A percentile compares a stretch with the other conserved stretches of the same genome.
phyloP scores from a whole-genome alignment of 176 grass and related monocot species.

The Coix lacrymajobi region DNA sequence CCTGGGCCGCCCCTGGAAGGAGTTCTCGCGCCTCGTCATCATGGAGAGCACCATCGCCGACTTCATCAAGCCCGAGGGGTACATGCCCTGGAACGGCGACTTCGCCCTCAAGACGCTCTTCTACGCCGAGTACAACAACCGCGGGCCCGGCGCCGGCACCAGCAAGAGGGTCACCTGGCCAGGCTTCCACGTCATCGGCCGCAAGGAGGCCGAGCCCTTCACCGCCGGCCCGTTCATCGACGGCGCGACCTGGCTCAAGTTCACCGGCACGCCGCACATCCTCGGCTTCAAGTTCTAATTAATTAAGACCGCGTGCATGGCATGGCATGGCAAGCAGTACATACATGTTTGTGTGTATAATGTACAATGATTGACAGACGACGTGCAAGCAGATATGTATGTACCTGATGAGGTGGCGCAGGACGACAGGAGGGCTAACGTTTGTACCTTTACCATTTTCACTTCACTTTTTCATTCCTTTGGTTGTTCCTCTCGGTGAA shows the following conservation, averaged over 20 bases:
- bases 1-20: conserved; percentile 73
- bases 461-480: neutral
- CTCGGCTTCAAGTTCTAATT: conserved; percentile 47
- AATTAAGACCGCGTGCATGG: neutral
- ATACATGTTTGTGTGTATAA: neutral
- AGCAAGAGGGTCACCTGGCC: conserved; percentile 67
- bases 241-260: conserved; percentile 43
- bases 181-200: conserved; percentile 44
- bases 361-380: neutral
- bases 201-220: conserved; percentile 42
- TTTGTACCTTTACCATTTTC: neutral
- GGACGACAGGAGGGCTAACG: neutral
- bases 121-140: conserved; percentile 76
- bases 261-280: conserved; percentile 43
- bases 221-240: conserved; percentile 51
- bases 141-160: conserved; percentile 55
- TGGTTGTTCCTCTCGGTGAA: neutral
- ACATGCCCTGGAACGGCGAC: conserved; percentile 50
- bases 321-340: neutral
- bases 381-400: too few species aligned
- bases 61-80: conserved; percentile 63
- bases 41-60: conserved; percentile 62
- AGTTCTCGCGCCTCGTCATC: conserved; percentile 51
- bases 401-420: neutral
- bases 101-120: conserved; percentile 59